Base-by-base conservation (phyloP, 257 asterid species). In the Verbena officinalis region DNA sequence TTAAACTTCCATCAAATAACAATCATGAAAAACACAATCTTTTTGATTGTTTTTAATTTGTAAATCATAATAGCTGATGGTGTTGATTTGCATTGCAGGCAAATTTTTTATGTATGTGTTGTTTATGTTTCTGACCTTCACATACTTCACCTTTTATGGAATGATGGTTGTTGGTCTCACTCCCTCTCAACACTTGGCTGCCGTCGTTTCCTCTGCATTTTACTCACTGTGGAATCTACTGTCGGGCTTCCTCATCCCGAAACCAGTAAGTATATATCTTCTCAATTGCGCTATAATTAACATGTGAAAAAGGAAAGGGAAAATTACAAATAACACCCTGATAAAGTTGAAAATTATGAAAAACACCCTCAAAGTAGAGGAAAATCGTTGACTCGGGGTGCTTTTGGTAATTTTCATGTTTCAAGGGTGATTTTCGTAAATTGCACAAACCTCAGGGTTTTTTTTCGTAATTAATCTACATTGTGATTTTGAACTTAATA, bases 151-250 rank as follows among this genome's bases (percentile, higher is more conserved):
- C 62, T 79, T 64, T 33, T 77, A 74, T 23, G 88, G 88, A 13
- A 82, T 82, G 81, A 82, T 82, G 88, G 79, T 80, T 55, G 74
- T 79, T 33, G 88, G 83, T 33, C 83, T 82, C 1, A 79, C 83
- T 30, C 81, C 88, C 7, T 79, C 73, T 21, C 85, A 79, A 62
- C 31, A 75, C 73, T 36, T 82, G 55, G 83, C 88, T 12, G 62
- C 85, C 0, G 77, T 82, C 0, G 74, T 79, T 34, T 73, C 85
- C 30, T 77, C 85, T 38, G 79, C 83, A 27, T 79, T 71, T 58
- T 82, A 77, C 72, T 75, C 81, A 13, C 58, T 82, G 13, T 82
- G 85, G 85, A 82, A 82, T 69, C 78, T 82, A 67, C 73, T 74
- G 71, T 77, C 88, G 1, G 88, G 88, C 67, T 82, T 82, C 69